These are phyloP conservation scores for Rheum nobile DNA, from an alignment of 148 eudicot species.

Conservation along the genomic window DNA sequence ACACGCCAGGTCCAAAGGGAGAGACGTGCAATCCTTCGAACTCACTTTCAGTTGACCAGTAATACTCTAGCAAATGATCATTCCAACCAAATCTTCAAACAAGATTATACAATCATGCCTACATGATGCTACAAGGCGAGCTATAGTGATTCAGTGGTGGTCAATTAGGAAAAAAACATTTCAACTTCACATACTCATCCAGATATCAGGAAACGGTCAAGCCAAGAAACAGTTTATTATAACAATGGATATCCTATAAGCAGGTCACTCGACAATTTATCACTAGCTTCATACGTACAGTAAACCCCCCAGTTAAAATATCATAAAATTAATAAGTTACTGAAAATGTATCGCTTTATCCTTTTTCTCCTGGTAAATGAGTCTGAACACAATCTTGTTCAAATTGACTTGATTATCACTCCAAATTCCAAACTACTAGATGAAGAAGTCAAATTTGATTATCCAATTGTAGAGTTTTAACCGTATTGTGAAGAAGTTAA, in stretches of 20 bases:
- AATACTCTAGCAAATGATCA: not conserved
- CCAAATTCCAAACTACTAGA: not conserved
- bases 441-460: not conserved
- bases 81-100: not conserved
- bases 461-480: not conserved
- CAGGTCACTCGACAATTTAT: not conserved
- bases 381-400: not conserved
- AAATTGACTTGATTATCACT: not conserved
- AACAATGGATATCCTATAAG: not conserved
- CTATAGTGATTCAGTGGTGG: not conserved
- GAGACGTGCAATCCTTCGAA: not conserved
- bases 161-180: not conserved
- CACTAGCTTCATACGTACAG: not conserved
- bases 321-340: not conserved
- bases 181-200: not conserved
- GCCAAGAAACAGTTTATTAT: not conserved
- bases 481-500: not conserved
- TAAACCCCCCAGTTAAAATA: not conserved
- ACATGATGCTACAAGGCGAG: not conserved
- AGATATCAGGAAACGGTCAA: not conserved
- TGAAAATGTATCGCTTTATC: not conserved
- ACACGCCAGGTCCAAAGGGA: not conserved
- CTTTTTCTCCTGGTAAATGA: not conserved
- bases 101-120: not conserved
- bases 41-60: not conserved